These are phyloP conservation scores for Henckelia pumila DNA, from an alignment of 257 asterid genomes.

Conservation along the genomic window DNA sequence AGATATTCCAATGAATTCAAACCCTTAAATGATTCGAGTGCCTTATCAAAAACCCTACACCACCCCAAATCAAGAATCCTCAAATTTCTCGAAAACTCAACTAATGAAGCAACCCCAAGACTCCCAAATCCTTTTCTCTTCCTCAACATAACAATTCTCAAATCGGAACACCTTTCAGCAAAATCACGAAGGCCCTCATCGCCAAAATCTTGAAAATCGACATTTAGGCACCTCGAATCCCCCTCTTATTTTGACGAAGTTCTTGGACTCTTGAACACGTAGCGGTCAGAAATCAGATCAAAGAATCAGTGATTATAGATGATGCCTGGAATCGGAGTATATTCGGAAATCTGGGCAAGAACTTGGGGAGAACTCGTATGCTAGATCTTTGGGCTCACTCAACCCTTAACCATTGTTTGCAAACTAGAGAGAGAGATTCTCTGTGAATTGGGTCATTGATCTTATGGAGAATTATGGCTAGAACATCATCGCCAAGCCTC, in stretches of 20 bases:
- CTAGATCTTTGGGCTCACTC: constrained; percentile 30
- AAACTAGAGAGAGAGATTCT: constrained; percentile 33
- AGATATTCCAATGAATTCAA: constrained; percentile 22
- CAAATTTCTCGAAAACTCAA: constrained; percentile 25
- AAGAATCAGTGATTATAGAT: constrained; percentile 19
- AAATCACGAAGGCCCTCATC: constrained; percentile 24
- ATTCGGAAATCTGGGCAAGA: constrained; percentile 38
- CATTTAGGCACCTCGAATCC: not conserved
- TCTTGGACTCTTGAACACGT: constrained; percentile 34
- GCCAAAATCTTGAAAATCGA: constrained; percentile 21
- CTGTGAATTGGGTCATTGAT: constrained; percentile 20
- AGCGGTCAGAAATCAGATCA: constrained; percentile 23
- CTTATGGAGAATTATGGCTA: constrained; percentile 22
- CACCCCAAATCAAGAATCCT: constrained; percentile 28
- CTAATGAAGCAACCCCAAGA: constrained; percentile 27
- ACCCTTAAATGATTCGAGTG: constrained; percentile 26
- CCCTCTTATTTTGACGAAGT: too few relatives aligned
- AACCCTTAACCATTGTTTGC: constrained; percentile 30
- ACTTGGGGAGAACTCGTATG: constrained; percentile 23
- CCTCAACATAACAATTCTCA: constrained; percentile 24
- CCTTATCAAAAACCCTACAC: constrained; percentile 30
- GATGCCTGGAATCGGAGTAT: constrained; percentile 24
- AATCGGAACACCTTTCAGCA: constrained; percentile 18
- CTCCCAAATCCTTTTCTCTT: constrained; percentile 24
- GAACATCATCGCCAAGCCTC: constrained; percentile 28